Evolutionary conservation across 371 early-diverging fungal species (phyloP).

Genomic region (Mortierella sp.): DNA sequence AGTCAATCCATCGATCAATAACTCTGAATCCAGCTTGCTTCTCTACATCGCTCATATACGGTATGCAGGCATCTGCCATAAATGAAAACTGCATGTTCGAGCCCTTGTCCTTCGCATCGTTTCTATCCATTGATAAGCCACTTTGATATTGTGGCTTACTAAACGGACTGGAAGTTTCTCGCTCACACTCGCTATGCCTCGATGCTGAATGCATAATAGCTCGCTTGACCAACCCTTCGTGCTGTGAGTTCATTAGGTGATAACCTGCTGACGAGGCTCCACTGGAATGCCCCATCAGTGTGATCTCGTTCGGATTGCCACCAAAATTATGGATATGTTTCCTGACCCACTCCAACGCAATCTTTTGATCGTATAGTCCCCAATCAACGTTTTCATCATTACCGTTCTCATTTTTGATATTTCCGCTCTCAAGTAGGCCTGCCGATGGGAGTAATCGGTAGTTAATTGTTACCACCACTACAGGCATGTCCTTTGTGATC

Average conservation of each 20-base stretch:
- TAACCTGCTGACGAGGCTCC: conserved; percentile 38
- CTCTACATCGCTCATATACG: conserved; percentile 31
- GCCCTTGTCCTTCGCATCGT: background rate
- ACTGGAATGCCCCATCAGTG: conserved; percentile 54
- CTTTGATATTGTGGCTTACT: background rate
- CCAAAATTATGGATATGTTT: conserved; percentile 49
- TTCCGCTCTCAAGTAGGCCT: conserved; percentile 21
- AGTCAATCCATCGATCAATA: conserved; percentile 46
- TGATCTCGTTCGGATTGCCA: conserved; percentile 45
- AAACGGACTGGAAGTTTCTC: background rate
- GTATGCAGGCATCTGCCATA: conserved; percentile 47
- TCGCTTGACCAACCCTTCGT: conserved; percentile 32
- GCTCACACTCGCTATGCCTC: background rate
- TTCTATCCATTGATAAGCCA: background rate
- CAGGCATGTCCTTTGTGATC: conserved; percentile 31
- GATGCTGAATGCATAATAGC: conserved; percentile 43
- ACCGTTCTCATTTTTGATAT: background rate
- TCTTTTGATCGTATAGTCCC: conserved; percentile 46
- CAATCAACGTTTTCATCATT: conserved; percentile 8
- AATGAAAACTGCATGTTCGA: conserved; percentile 24
- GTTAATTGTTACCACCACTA: conserved; percentile 57
- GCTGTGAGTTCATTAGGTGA: conserved; percentile 29
- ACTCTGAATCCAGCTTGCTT: conserved; percentile 29
- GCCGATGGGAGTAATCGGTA: conserved; percentile 43
- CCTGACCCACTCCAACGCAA: conserved; percentile 47